Conservation (phyloP, 352 stramenopile species). For the Nothophytophthora sp. region DNA sequence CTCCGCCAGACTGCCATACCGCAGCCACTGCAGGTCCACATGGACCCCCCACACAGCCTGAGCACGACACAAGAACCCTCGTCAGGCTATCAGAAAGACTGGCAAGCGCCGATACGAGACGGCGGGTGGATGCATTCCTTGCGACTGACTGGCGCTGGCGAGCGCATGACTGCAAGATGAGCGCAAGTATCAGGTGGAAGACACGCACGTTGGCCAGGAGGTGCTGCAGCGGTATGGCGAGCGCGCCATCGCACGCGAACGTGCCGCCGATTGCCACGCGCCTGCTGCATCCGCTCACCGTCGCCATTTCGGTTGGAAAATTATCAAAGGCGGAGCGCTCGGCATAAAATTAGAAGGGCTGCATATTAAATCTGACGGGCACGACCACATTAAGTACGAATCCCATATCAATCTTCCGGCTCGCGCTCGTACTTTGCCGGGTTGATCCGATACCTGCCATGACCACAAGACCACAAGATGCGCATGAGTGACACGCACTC, state of each 20-base stretch:
- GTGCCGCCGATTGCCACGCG: slow-evolving; percentile 52
- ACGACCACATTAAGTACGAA: slow-evolving; percentile 28
- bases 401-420: slow-evolving; percentile 35
- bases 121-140: no score
- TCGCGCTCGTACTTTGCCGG: slow-evolving; percentile 69
- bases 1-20: slow-evolving; percentile 47
- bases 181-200: no score
- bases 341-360: slow-evolving; percentile 6
- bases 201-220: slow-evolving; percentile 51
- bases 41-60: slow-evolving; percentile 27
- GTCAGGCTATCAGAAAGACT: no score
- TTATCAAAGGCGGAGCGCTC: neutral
- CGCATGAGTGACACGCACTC: neutral
- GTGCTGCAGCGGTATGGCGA: slow-evolving; percentile 51
- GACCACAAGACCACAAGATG: neutral
- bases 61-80: slow-evolving; percentile 5
- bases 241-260: slow-evolving; percentile 59
- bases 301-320: slow-evolving; percentile 22
- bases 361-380: slow-evolving; percentile 15
- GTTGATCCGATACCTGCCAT: slow-evolving; percentile 73
- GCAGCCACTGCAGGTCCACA: slow-evolving; percentile 52
- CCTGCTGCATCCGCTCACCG: slow-evolving; percentile 2
- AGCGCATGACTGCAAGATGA: no score
- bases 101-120: no score
- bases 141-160: no score